Percentiles rank a stretch among this genome's conserved stretches.
phyloP scores from a whole-genome alignment of 306 rosid genomes.

The Cajanus cajan region DNA sequence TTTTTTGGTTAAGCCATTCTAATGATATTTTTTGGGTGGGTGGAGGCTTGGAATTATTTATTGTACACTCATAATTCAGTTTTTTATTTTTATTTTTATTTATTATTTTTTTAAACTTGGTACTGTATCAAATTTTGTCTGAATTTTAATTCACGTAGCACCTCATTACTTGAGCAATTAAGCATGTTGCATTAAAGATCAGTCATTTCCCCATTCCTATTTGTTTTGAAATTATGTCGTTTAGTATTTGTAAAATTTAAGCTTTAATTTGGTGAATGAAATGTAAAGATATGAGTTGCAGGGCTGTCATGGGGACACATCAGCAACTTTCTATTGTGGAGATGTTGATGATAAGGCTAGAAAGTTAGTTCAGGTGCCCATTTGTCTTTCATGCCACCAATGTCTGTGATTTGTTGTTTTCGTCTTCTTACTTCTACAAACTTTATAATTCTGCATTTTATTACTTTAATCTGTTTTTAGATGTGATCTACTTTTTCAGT shows the following conservation, averaged over 20 bases:
- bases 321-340: slow-evolving; percentile 87
- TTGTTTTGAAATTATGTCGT: slow-evolving; percentile 11
- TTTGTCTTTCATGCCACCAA: slow-evolving; percentile 13
- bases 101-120: not conserved
- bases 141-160: not conserved
- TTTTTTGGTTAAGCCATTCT: not conserved
- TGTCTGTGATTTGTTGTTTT: slow-evolving; percentile 14
- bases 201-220: not conserved
- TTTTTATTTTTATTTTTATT: not conserved
- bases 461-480: not conserved
- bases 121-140: not conserved
- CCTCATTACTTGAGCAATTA: not conserved
- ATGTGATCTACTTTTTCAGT: not conserved
- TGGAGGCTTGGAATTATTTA: not conserved
- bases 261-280: slow-evolving; percentile 18
- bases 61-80: not conserved
- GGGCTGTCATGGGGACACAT: slow-evolving; percentile 95
- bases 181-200: not conserved
- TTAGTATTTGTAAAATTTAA: not conserved
- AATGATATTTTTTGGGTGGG: not conserved
- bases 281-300: slow-evolving; percentile 40
- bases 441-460: not conserved
- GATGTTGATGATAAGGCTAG: slow-evolving; percentile 67
- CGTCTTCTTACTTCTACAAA: not conserved
- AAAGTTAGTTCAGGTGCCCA: slow-evolving; percentile 73